phyloP scores from a whole-genome alignment of 495 filamentous ascomycete genomes.

The Aspergillus hancockii region DNA sequence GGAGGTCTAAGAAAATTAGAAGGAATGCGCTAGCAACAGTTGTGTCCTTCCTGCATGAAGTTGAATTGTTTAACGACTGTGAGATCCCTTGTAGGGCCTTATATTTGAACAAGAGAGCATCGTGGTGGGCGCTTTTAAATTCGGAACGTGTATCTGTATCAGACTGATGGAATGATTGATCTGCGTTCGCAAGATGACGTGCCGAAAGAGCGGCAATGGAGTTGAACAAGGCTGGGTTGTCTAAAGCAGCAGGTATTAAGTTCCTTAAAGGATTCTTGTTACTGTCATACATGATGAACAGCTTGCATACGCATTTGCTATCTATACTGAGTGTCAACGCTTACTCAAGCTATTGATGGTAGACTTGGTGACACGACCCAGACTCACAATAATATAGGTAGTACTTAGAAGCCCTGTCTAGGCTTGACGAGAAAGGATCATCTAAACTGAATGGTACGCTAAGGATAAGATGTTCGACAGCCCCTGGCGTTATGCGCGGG shows the following conservation, averaged over 20 bases:
- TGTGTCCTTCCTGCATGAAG: slow-evolving; percentile 30
- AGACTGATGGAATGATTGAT: slow-evolving; percentile 25
- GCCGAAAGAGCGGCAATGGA: slow-evolving; percentile 56
- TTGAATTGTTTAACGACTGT: slow-evolving; percentile 25
- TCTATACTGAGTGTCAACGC: slow-evolving; percentile 33
- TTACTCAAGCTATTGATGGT: neutral
- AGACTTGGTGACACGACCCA: neutral
- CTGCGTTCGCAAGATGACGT: slow-evolving; percentile 50
- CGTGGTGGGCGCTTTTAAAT: slow-evolving; percentile 28
- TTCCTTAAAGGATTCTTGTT: slow-evolving; percentile 55
- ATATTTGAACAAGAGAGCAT: slow-evolving; percentile 53
- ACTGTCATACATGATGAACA: slow-evolving; percentile 56
- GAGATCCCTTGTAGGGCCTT: slow-evolving; percentile 49
- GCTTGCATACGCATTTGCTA: slow-evolving; percentile 51
- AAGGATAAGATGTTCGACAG: neutral
- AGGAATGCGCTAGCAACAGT: slow-evolving; percentile 55
- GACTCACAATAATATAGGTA: slow-evolving; percentile 54
- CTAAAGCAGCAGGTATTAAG: slow-evolving; percentile 48
- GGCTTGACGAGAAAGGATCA: slow-evolving; percentile 38
- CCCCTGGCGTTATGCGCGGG: neutral
- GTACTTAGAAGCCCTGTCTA: slow-evolving; percentile 38
- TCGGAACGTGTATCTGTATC: slow-evolving; percentile 15
- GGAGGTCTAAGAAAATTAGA: slow-evolving; percentile 57
- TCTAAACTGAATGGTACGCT: slow-evolving; percentile 19
- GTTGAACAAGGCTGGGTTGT: slow-evolving; percentile 49